Evolutionary conservation across 805 yeast genomes (phyloP), one percentile per base, ranked within the genome.

Genomic region (Wickerhamiella azyma): DNA sequence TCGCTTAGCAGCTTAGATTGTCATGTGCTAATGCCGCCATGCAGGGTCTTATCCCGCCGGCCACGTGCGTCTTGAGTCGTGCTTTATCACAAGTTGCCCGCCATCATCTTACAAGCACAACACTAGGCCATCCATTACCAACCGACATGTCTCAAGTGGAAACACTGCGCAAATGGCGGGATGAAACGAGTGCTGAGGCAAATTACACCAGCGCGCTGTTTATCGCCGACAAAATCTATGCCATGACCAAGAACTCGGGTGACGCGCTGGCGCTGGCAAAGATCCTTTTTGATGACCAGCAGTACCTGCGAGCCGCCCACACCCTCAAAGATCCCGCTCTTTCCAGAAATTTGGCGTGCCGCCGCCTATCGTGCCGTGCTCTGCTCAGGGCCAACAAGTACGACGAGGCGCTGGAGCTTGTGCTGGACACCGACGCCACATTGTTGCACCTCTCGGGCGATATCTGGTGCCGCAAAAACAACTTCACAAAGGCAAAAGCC

Each of bases 201-300:
- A 94, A 86, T 51, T 84, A 84, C 61, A 71, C 72, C 38, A 85
- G 96, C 0, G 96, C 97, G 0, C 89, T 81, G 55, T 85, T 78
- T 59, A 74, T 92, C 24, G 97, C 95, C 13, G 95, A 92, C 64
- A 89, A 88, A 56, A 84, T 92, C 7, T 70, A 85, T 37, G 75
- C 86, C 1, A 65, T 92, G 50, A 86, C 96, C 0, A 71, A 57
- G 49, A 96, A 88, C 58, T 82, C 95, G 11, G 84, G 81, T 57
- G 97, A 89, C 60, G 96, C 96, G 9, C 89, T 85, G 62, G 88
- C 96, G 96, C 69, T 89, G 26, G 96, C 95, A 0, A 96, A 89
- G 65, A 94, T 83, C 4, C 78, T 81, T 60, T 85, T 77, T 61
- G 68, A 77, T 47, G 76, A 76, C 47, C 89, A 89, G 9, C 76